Evolutionary conservation across 164 flowering plant species (phyloP).

Genomic region (Euptelea pleiosperma): DNA sequence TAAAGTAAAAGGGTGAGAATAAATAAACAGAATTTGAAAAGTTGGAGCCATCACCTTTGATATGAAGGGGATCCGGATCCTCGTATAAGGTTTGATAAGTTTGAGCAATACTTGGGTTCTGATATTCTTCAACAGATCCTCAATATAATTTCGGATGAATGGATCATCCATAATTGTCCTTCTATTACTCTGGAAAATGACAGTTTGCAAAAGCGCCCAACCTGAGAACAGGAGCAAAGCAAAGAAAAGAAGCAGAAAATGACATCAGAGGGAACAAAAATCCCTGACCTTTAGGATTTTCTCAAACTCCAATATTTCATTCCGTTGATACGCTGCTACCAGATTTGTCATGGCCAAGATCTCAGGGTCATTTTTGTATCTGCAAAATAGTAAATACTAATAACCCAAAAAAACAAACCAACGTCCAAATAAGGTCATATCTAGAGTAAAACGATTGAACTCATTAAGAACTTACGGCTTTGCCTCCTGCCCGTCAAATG

Average conservation of each 20-base stretch:
- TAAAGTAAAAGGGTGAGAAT: no score
- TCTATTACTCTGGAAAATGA: constrained; percentile 69
- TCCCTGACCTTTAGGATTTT: constrained; percentile 74
- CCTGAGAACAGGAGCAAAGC: not conserved
- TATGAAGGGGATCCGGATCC: constrained; percentile 92
- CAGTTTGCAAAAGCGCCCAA: not conserved
- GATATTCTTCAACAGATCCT: constrained; percentile 92
- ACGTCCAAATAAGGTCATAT: not conserved
- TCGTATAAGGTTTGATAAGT: constrained; percentile 97
- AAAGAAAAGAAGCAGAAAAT: not conserved
- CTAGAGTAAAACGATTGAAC: constrained; percentile 40
- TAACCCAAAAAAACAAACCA: not conserved
- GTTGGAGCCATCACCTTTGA: constrained; percentile 54
- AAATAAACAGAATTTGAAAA: not conserved
- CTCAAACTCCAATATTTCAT: constrained; percentile 96
- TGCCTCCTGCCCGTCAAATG: constrained; percentile 99
- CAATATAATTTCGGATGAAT: constrained; percentile 91
- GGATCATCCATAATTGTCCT: constrained; percentile 98
- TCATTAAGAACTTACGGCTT: constrained; percentile 71
- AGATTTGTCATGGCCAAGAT: constrained; percentile 98
- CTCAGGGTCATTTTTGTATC: constrained; percentile 98
- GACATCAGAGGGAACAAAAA: not conserved
- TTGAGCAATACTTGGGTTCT: constrained; percentile 97
- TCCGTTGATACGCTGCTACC: constrained; percentile 94
- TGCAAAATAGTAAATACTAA: constrained; percentile 27